phyloP scores from a whole-genome alignment of 192 early-diverging fungal genomes.

The Backusella luteola region DNA sequence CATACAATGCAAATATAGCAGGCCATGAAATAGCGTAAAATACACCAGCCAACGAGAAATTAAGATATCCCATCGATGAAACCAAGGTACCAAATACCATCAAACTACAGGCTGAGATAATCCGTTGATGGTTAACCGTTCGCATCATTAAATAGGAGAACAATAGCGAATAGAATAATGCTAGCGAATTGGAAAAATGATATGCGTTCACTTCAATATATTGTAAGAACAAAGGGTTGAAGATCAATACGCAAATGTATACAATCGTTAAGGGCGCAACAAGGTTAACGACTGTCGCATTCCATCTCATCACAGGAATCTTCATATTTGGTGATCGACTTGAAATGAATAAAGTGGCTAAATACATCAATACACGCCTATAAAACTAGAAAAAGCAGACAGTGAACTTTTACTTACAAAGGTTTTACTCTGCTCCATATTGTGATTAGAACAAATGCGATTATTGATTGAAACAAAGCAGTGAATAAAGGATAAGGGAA shows the following conservation, averaged over 20 bases:
- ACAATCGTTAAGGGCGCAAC: slow-evolving; percentile 53
- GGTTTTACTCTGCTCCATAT: slow-evolving; percentile 44
- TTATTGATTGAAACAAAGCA: slow-evolving; percentile 55
- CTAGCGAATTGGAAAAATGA: slow-evolving; percentile 59
- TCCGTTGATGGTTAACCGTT: slow-evolving; percentile 35
- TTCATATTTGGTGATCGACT: not conserved
- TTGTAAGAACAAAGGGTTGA: slow-evolving; percentile 59
- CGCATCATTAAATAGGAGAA: slow-evolving; percentile 52
- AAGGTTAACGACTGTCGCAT: slow-evolving; percentile 37
- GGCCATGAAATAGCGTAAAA: slow-evolving; percentile 55
- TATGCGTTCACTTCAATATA: slow-evolving; percentile 64
- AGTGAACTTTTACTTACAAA: slow-evolving; percentile 34
- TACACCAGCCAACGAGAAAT: slow-evolving; percentile 53
- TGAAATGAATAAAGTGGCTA: slow-evolving; percentile 35
- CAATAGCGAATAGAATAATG: slow-evolving; percentile 59
- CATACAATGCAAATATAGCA: slow-evolving; percentile 58
- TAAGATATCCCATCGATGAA: slow-evolving; percentile 56
- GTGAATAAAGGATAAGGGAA: slow-evolving; percentile 63
- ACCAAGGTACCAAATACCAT: slow-evolving; percentile 57
- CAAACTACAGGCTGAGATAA: slow-evolving; percentile 46
- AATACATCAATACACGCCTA: slow-evolving; percentile 7
- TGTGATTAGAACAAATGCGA: slow-evolving; percentile 47
- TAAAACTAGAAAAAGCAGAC: not conserved
- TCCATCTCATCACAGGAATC: slow-evolving; percentile 55
- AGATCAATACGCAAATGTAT: slow-evolving; percentile 57